Conservation (phyloP, 192 early-diverging fungal species). For the Coemansia sp. region DNA sequence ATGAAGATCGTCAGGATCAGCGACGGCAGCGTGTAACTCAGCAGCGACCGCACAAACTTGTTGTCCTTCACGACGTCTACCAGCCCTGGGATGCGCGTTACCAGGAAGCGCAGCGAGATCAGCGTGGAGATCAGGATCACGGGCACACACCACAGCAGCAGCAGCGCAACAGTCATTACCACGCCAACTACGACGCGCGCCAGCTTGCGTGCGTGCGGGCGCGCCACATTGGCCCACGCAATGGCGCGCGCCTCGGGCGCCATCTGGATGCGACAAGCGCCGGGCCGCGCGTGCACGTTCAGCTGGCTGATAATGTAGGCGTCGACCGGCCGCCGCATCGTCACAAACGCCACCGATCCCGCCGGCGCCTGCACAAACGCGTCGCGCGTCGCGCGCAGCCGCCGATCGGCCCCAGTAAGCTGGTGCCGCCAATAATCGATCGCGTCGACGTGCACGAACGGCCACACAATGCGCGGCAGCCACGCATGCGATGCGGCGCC, state of each 20-base stretch:
- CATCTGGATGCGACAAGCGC: conserved; percentile 57
- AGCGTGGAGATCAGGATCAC: conserved; percentile 67
- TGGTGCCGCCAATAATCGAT: conserved; percentile 62
- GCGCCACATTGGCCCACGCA: conserved; percentile 65
- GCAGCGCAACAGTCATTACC: conserved; percentile 59
- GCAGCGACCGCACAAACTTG: conserved; percentile 59
- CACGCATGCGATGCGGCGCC: neutral
- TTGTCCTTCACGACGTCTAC: conserved; percentile 57
- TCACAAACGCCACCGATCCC: conserved; percentile 69
- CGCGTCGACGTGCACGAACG: conserved; percentile 54
- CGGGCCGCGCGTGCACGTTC: conserved; percentile 62
- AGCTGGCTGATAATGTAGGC: conserved; percentile 68
- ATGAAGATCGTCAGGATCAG: conserved; percentile 70
- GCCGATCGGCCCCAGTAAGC: conserved; percentile 58
- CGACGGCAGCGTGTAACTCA: conserved; percentile 72
- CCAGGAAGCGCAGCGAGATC: conserved; percentile 62
- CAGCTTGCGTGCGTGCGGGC: conserved; percentile 57
- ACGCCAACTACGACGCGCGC: conserved; percentile 59
- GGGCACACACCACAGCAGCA: conserved; percentile 75
- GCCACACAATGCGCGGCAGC: conserved; percentile 12
- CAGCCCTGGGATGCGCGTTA: conserved; percentile 61
- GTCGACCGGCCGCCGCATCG: conserved; percentile 63
- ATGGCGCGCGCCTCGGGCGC: conserved; percentile 76
- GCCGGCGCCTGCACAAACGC: conserved; percentile 6
- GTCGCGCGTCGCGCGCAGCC: conserved; percentile 39